phyloP scores from a whole-genome alignment of 768 basidiomycete genomes.

The Leccinum variicolor region DNA sequence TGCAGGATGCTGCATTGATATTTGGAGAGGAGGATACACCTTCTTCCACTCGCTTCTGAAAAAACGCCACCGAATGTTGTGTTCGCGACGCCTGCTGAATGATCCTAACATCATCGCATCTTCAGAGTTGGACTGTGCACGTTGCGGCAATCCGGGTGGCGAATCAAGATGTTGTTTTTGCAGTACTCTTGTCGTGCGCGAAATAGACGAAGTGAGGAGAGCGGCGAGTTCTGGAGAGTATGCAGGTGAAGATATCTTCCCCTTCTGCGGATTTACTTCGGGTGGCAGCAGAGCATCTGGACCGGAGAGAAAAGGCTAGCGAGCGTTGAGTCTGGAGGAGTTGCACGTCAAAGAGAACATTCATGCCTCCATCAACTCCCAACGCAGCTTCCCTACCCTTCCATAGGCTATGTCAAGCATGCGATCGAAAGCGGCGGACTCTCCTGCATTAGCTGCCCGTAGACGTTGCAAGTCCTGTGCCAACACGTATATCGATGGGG shows the following conservation, averaged over 20 bases:
- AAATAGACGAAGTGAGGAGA: constrained; percentile 52
- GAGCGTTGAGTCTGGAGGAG: constrained; percentile 4
- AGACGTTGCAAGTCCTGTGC: constrained; percentile 53
- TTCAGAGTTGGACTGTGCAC: constrained; percentile 53
- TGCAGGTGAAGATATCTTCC: constrained; percentile 58
- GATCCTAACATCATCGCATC: constrained; percentile 60
- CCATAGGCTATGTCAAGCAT: constrained; percentile 74
- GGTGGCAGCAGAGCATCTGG: constrained; percentile 39
- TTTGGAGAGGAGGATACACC: constrained; percentile 57
- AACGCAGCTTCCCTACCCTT: constrained; percentile 64
- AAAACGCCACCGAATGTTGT: constrained; percentile 69
- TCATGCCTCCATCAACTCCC: constrained; percentile 63
- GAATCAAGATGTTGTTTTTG: constrained; percentile 35
- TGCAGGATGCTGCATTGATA: constrained; percentile 28
- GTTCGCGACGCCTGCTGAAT: constrained; percentile 69
- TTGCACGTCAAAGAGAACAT: neutral
- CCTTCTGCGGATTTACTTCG: constrained; percentile 48
- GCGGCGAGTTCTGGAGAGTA: constrained; percentile 62
- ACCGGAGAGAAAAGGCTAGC: constrained; percentile 55
- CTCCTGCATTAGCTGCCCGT: constrained; percentile 50
- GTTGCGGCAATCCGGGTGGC: constrained; percentile 57
- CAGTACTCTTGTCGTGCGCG: constrained; percentile 47
- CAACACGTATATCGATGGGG: neutral
- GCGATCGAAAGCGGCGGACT: constrained; percentile 48
- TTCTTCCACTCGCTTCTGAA: constrained; percentile 54